These are phyloP conservation scores for Fraxinus pennsylvanica DNA, from an alignment of 257 asterid genomes.

Conservation along the genomic window DNA sequence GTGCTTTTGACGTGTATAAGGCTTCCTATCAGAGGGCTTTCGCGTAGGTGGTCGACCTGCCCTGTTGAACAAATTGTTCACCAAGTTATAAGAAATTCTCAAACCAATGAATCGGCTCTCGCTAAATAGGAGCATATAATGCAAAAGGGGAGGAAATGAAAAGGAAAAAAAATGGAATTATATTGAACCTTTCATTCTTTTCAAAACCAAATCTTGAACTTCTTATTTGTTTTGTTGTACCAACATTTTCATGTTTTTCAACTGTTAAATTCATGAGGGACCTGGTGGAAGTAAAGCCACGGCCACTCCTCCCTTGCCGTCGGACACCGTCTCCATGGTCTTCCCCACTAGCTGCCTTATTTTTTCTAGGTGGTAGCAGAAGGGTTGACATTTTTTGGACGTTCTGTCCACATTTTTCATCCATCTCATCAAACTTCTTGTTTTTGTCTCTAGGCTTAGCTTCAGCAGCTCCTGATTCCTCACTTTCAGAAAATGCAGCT, in stretches of 20 bases:
- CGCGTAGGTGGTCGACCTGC: conserved; percentile 81
- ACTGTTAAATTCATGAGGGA: conserved; percentile 62
- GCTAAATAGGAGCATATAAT: background rate
- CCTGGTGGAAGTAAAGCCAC: conserved; percentile 69
- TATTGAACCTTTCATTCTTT: conserved; percentile 68
- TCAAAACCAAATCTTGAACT: conserved; percentile 78
- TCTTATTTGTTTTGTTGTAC: conserved; percentile 83
- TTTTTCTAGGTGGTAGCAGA: conserved; percentile 81
- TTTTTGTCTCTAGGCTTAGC: conserved; percentile 57
- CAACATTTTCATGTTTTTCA: conserved; percentile 72
- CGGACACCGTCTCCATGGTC: conserved; percentile 70
- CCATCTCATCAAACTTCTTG: conserved; percentile 63
- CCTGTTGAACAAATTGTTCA: conserved; percentile 55
- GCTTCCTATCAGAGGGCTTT: conserved; percentile 87
- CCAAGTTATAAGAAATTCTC: conserved; percentile 25
- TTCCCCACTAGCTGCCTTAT: conserved; percentile 54
- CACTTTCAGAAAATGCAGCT: conserved; percentile 80
- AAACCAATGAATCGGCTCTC: background rate
- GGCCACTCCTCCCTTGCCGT: conserved; percentile 86
- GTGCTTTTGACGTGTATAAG: conserved; percentile 75
- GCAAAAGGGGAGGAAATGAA: conserved; percentile 1
- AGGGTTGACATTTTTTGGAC: conserved; percentile 79
- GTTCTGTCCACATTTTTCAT: conserved; percentile 64
- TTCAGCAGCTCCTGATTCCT: conserved; percentile 83
- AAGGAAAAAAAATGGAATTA: background rate